These are phyloP conservation scores for Filobasidium uniguttulatum DNA, from an alignment of 1,284 basidiomycete species.

Conservation along the genomic window DNA sequence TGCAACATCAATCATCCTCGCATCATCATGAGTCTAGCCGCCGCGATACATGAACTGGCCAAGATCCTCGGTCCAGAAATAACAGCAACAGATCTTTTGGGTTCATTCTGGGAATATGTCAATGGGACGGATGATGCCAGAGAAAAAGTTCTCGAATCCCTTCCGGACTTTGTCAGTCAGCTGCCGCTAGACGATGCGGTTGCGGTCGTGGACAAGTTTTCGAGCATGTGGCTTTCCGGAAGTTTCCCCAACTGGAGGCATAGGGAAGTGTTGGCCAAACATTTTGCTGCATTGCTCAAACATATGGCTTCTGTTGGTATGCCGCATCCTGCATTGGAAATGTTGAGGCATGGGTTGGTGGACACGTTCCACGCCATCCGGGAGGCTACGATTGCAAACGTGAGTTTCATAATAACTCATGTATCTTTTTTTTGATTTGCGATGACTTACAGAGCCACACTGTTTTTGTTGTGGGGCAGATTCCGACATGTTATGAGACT, in stretches of 20 bases:
- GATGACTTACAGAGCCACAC: constrained; percentile 25
- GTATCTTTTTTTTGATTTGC: constrained; percentile 8
- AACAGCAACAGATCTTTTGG: constrained; percentile 56
- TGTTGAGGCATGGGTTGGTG: constrained; percentile 54
- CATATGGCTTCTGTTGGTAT: constrained; percentile 27
- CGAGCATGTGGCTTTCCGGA: constrained; percentile 51
- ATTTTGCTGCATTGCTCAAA: constrained; percentile 43
- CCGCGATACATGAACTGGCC: constrained; percentile 79
- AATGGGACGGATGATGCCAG: constrained; percentile 57
- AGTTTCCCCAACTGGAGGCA: constrained; percentile 67
- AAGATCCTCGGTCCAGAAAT: constrained; percentile 64
- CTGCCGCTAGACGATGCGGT: constrained; percentile 41
- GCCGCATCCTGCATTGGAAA: constrained; percentile 34
- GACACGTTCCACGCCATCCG: constrained; percentile 74
- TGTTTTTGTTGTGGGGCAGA: neutral
- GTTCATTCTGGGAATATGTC: constrained; percentile 53
- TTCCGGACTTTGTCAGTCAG: constrained; percentile 24
- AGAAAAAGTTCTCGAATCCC: constrained; percentile 40
- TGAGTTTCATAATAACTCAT: too few relatives aligned
- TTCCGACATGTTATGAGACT: constrained; percentile 36
- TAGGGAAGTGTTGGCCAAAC: constrained; percentile 53
- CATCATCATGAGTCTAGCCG: constrained; percentile 64
- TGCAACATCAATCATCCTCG: constrained; percentile 36
- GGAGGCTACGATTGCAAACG: constrained; percentile 54
- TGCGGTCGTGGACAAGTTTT: constrained; percentile 50